Percentiles rank a stretch among this genome's conserved stretches.
phyloP scores from a whole-genome alignment of 1,284 basidiomycete genomes.

The Fomitopsis palustris region DNA sequence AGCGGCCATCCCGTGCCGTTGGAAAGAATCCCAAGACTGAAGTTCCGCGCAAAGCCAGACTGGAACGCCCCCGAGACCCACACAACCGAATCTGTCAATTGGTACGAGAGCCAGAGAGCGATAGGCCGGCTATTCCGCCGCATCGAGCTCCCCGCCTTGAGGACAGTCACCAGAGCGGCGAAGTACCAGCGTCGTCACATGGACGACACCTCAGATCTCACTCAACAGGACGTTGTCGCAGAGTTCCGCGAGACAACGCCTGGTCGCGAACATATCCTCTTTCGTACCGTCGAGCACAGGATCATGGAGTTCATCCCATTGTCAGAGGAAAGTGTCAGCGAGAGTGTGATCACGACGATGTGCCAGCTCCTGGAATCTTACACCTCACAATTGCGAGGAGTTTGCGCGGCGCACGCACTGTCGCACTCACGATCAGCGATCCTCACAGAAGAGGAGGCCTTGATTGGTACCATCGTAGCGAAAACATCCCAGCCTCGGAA shows the following conservation, averaged over 20 bases:
- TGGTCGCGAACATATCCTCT: constrained; percentile 17
- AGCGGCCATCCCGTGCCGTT: constrained; percentile 55
- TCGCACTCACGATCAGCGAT: constrained; percentile 37
- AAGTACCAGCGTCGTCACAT: constrained; percentile 20
- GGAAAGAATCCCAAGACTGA: constrained; percentile 43
- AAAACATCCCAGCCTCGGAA: constrained; percentile 54
- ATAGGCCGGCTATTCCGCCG: constrained; percentile 57
- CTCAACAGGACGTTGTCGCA: constrained; percentile 23
- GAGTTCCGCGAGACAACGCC: constrained; percentile 20
- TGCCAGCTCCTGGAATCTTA: constrained; percentile 44
- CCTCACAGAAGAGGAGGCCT: constrained; percentile 58
- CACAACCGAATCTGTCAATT: constrained; percentile 31
- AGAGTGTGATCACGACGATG: constrained; percentile 18
- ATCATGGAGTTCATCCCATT: constrained; percentile 25
- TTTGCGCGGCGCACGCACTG: constrained; percentile 47
- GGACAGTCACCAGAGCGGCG: constrained; percentile 14
- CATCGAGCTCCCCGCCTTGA: constrained; percentile 47
- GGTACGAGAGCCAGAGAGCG: constrained; percentile 47
- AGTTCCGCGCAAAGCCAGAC: constrained; percentile 43
- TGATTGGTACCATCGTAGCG: constrained; percentile 59
- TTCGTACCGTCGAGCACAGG: constrained; percentile 17
- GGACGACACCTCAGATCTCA: constrained; percentile 12
- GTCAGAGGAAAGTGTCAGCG: constrained; percentile 14
- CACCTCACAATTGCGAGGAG: constrained; percentile 41
- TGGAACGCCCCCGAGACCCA: constrained; percentile 64